Evolutionary conservation across 2,329 filamentous ascomycete genomes (phyloP).

Genomic region (Phyllosticta citrichinensis): DNA sequence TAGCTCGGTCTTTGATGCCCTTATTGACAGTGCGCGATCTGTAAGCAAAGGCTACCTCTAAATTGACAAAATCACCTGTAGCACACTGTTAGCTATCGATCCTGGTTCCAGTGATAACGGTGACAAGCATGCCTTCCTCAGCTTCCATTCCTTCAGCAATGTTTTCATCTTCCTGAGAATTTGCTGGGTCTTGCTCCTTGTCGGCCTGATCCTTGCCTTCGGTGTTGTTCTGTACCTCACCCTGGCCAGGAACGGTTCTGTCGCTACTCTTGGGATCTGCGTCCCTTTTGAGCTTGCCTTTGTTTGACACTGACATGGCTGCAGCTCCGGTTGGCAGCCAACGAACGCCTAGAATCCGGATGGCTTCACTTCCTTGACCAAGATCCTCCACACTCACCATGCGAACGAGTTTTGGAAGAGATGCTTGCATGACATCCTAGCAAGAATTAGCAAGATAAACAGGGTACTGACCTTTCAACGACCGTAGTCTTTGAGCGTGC

Average conservation of each 20-base stretch:
- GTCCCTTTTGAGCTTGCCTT: conserved; percentile 46
- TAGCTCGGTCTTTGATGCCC: conserved; percentile 51
- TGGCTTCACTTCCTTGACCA: conserved; percentile 61
- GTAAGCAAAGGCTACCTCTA: conserved; percentile 68
- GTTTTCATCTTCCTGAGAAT: conserved; percentile 23
- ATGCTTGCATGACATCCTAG: conserved; percentile 67
- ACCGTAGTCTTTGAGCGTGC: background rate
- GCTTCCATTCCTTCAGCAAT: conserved; percentile 57
- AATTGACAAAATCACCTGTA: conserved; percentile 60
- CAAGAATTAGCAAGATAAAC: background rate
- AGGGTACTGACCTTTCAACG: background rate
- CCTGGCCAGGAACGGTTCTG: conserved; percentile 38
- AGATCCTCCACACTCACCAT: conserved; percentile 71
- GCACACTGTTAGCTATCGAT: background rate
- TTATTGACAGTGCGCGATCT: conserved; percentile 51
- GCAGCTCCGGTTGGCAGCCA: conserved; percentile 66
- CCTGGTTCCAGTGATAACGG: background rate
- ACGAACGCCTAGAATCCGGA: conserved; percentile 60
- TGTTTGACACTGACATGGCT: conserved; percentile 47
- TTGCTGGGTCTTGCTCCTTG: conserved; percentile 21
- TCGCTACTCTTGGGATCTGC: conserved; percentile 39
- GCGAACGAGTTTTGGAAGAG: conserved; percentile 55
- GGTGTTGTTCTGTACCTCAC: conserved; percentile 27
- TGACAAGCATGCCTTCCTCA: conserved; percentile 46
- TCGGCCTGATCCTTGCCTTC: conserved; percentile 24